Base-by-base conservation (phyloP, 1,284 basidiomycete genomes). In the Puccinia polysora region DNA sequence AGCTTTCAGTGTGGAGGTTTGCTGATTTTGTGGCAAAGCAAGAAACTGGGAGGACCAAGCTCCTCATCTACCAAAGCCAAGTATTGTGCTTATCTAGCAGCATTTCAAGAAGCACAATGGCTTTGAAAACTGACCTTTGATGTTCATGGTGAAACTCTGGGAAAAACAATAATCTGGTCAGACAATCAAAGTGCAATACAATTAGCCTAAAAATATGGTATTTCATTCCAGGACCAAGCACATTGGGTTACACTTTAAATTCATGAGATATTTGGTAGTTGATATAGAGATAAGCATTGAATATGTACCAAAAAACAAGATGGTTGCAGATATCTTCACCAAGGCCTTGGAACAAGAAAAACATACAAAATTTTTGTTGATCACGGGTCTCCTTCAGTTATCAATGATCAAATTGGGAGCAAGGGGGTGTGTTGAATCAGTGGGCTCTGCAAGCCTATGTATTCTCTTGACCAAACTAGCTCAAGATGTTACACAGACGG, bases 301-400 rank as follows among this genome's bases (percentile, higher is more conserved):
- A 23, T 59, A 59, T 23, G 34, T 59, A 34, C 34, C 56, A 8
- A 59, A 23, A 34, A 23, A 30, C 10, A 18, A 59, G 23, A 59
- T 59, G 56, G 32, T 59, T n/a, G 32, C 56, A 8, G 32, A 59
- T 38, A 59, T 59, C 3, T 32, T 36, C 25, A 59, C 56, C n/a
- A 59, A 59, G 34, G 14, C 56, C 30, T 59, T 59, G 34, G 34
- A 59, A 15, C 34, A 32, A 18, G 32, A 32, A 23, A 59, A 59
- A 15, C 56, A 59, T 59, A n/a, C n/a, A 10, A 36, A 36, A 30
- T 59, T 59, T 15, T n/a, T 32, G 28, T 18, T 30, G 34, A 34
- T n/a, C 15, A 34, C 36, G 56, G 56, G 56, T 15, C n/a, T 59
- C 28, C 30, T 30, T 15, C 25, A 30, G 15, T 15, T 4, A 28